These are phyloP conservation scores for Eucalyptus polyanthemos DNA, from an alignment of 345 rosid species.

Conservation along the genomic window DNA sequence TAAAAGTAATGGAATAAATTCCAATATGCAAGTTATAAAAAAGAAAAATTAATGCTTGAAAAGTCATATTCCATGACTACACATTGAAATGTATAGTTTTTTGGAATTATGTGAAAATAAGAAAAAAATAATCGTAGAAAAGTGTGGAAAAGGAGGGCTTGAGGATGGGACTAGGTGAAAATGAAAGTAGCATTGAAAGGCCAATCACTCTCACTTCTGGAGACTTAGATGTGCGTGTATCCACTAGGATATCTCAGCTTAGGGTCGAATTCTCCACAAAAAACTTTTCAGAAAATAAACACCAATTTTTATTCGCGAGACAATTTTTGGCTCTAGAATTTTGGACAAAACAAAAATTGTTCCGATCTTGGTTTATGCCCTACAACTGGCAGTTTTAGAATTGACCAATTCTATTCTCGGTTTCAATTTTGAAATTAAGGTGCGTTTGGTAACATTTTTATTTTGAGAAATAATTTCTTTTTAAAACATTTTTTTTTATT, in stretches of 20 bases:
- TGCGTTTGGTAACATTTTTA: accelerated
- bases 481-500: accelerated
- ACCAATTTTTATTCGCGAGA: background rate
- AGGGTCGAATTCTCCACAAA: background rate
- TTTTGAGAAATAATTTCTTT: accelerated
- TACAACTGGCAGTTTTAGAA: too few species aligned
- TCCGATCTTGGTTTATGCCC: too few species aligned
- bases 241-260: background rate
- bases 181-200: background rate
- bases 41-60: background rate
- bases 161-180: background rate
- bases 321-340: background rate
- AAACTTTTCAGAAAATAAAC: background rate
- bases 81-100: background rate
- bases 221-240: background rate
- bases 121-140: background rate
- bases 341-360: background rate
- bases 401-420: accelerated
- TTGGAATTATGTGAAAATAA: background rate
- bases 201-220: background rate
- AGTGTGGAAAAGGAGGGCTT: background rate
- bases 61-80: background rate
- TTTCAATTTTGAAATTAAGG: background rate
- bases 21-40: background rate
- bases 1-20: background rate